Evolutionary conservation across 2,329 filamentous ascomycete genomes (phyloP).

Genomic region (Phialophora macrospora): DNA sequence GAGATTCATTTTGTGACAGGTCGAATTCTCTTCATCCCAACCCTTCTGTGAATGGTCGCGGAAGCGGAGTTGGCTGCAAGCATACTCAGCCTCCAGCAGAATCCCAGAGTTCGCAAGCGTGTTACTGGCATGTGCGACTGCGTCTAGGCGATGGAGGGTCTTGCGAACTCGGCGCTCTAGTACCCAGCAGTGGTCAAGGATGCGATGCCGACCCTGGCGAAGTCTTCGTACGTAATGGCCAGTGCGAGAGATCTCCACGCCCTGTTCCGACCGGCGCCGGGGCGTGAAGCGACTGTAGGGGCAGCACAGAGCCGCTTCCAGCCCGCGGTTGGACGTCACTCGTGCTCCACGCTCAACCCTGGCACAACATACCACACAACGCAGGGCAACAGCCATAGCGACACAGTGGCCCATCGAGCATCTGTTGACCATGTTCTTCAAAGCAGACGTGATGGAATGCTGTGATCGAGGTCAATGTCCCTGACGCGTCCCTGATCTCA

Average conservation of each 20-base stretch:
- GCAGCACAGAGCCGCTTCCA: slow-evolving; percentile 14
- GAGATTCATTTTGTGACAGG: slow-evolving; percentile 10
- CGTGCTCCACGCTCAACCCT: not conserved
- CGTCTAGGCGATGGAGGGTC: not conserved
- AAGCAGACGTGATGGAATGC: not conserved
- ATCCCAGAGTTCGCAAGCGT: not conserved
- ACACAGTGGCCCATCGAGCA: not conserved
- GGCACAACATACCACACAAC: not conserved
- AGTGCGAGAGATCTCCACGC: not conserved
- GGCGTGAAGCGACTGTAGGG: not conserved
- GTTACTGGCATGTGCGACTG: slow-evolving; percentile 5
- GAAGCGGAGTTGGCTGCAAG: slow-evolving; percentile 16
- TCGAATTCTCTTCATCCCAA: not conserved
- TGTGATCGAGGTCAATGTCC: not conserved
- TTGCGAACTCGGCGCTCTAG: not conserved
- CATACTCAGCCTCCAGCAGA: not conserved
- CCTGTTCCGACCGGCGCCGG: not conserved
- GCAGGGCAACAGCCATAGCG: not conserved
- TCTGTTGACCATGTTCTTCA: not conserved
- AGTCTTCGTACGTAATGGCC: slow-evolving; percentile 2
- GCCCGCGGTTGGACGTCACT: slow-evolving; percentile 11
- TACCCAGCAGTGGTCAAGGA: not conserved
- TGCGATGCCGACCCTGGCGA: not conserved
- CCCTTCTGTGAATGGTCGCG: slow-evolving; percentile 18
- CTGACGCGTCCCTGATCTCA: not conserved